Conservation (phyloP, 345 rosid species). For the Brassica incana region DNA sequence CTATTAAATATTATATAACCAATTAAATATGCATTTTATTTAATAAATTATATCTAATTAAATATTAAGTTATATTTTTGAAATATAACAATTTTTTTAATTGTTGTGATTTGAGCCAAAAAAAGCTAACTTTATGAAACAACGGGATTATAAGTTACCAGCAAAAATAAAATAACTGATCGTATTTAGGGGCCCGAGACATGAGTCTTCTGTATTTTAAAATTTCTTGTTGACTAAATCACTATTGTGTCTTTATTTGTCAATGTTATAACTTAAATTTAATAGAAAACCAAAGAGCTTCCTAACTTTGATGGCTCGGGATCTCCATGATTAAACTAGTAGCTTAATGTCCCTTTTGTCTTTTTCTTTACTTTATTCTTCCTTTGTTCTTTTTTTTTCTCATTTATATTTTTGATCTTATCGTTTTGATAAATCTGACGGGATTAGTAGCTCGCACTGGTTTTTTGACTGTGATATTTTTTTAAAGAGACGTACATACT, state of each 20-base stretch:
- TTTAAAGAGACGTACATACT: background rate
- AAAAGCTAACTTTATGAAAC: background rate
- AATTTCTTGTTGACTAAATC: constrained; percentile 39
- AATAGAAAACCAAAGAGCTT: constrained; percentile 18
- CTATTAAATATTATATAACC: background rate
- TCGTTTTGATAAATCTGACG: constrained; percentile 1
- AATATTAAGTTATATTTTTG: background rate
- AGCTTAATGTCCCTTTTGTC: constrained; percentile 33
- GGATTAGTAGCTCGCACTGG: constrained; percentile 7
- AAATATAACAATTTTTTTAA: too few species aligned
- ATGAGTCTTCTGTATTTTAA: constrained; percentile 32
- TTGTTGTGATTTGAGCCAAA: background rate
- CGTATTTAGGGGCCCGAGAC: constrained; percentile 43
- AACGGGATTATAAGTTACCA: background rate
- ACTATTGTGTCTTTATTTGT: constrained; percentile 35
- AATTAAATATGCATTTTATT: background rate
- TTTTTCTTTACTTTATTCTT: constrained; percentile 20
- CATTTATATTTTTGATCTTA: background rate
- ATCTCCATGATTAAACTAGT: constrained; percentile 39
- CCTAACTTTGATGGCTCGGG: constrained; percentile 41
- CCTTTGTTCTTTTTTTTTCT: background rate
- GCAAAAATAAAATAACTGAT: background rate
- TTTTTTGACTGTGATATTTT: constrained; percentile 8
- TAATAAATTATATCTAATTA: background rate
- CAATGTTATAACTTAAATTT: constrained; percentile 8